phyloP scores from a whole-genome alignment of 805 yeast genomes.

The Candida maltosa region DNA sequence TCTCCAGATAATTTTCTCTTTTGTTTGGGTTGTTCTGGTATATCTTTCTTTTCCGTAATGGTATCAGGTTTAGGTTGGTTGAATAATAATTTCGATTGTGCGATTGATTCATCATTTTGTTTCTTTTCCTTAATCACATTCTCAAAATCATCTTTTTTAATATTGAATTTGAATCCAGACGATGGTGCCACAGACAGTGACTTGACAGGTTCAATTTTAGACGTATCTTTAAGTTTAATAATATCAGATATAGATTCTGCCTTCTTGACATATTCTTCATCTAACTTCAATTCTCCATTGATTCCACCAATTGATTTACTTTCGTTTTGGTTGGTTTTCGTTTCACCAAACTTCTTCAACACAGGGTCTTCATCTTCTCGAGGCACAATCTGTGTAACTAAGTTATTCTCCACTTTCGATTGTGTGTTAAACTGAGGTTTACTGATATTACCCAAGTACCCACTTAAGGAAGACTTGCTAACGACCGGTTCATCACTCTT shows the following conservation, averaged over 20 bases:
- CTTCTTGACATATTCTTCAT: constrained; percentile 22
- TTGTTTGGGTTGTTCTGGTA: background rate
- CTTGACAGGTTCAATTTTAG: constrained; percentile 4
- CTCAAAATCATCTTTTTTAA: constrained; percentile 25
- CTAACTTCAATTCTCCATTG: constrained; percentile 16
- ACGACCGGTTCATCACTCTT: constrained; percentile 5
- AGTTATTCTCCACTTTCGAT: background rate
- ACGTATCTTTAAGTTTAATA: constrained; percentile 27
- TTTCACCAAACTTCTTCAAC: constrained; percentile 9
- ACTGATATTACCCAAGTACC: constrained; percentile 32
- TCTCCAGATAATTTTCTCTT: background rate
- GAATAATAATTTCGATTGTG: constrained; percentile 1
- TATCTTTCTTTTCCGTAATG: background rate
- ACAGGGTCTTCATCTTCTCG: constrained; percentile 10
- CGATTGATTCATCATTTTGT: constrained; percentile 9
- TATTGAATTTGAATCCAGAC: constrained; percentile 34
- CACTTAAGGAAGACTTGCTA: constrained; percentile 9
- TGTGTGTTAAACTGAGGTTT: constrained; percentile 26
- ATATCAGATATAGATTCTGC: constrained; percentile 23
- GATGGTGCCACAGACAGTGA: constrained; percentile 22
- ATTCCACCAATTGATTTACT: no score
- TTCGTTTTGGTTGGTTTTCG: no score
- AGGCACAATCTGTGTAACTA: background rate
- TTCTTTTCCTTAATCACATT: constrained; percentile 19
- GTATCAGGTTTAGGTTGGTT: background rate